Percentiles rank a stretch among this genome's conserved stretches.
These are phyloP conservation scores for Leishmania major DNA, from an alignment of 208 protist species.

Conservation along the genomic window DNA sequence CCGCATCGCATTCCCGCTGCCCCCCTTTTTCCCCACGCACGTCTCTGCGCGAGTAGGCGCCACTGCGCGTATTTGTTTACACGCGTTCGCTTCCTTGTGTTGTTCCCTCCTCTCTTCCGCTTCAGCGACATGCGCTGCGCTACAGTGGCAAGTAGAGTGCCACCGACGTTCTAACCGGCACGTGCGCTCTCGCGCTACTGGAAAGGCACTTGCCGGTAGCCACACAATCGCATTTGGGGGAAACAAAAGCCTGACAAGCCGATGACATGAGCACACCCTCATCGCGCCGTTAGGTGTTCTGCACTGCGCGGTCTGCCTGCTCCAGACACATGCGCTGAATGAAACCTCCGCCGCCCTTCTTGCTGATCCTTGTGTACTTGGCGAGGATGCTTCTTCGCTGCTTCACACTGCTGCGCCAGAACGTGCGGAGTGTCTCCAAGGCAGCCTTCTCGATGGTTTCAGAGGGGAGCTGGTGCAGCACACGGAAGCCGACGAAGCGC, in stretches of 20 bases:
- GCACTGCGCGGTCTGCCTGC: slow-evolving; percentile 22
- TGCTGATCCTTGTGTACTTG: slow-evolving; percentile 29
- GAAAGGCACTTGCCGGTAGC: background rate
- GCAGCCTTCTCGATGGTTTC: slow-evolving; percentile 56
- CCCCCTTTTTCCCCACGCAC: background rate
- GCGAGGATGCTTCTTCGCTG: slow-evolving; percentile 36
- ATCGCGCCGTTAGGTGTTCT: slow-evolving; percentile 7
- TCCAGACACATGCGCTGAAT: slow-evolving; percentile 48
- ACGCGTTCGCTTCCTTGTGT: background rate
- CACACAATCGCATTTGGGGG: background rate
- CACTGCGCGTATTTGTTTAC: background rate
- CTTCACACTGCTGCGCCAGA: slow-evolving; percentile 51
- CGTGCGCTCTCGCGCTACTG: background rate
- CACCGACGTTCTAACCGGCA: background rate
- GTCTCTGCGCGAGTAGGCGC: background rate
- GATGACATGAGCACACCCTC: background rate
- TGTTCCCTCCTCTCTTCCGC: background rate
- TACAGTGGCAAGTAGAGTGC: background rate
- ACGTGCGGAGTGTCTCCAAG: slow-evolving; percentile 60
- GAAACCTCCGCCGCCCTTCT: slow-evolving; percentile 30
- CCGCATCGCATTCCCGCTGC: background rate
- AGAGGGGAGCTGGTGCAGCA: slow-evolving; percentile 48
- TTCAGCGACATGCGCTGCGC: background rate
- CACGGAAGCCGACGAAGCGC: slow-evolving; percentile 25
- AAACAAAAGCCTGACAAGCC: background rate